Evolutionary conservation across 106 monocot species (phyloP), one percentile per base, ranked within the genome.

Genomic region (Dioscorea zingiberensis): DNA sequence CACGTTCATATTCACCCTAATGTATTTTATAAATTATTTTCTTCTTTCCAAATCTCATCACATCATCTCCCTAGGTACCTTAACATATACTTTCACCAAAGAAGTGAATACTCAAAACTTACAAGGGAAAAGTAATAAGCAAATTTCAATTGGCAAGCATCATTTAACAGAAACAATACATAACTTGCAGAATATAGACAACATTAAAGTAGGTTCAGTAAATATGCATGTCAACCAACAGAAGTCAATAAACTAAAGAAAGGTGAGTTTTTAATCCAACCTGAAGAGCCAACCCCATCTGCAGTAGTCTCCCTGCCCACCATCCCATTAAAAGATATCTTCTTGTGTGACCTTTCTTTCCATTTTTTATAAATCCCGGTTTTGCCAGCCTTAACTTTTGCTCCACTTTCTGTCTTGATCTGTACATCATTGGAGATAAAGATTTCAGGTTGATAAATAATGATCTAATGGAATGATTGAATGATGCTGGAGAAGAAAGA

Each of bases 361-460:
- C 98, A 98, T 70, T 77, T 98, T 55, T 98, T 87, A 64, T 98
- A 98, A 55, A 98, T 77, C 32, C 98, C 93, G 27, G 84, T 84
- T 70, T 82, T 89, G 21, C 54, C 64, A 46, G 78, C 70, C 64
- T 76, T 86, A 8, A 84, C 74, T 83, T 82, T 93, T 66, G 86
- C 72, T 26, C 98, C 98, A 55, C 98, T 76, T 54, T 98, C 98
- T 10, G 83, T 98, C 75, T 93, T 98, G 48, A 98, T 69, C 98
- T 98, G 55, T 59, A 18, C 21, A 65, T 57, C 47, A 59, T 28
- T n/a, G n/a, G n/a, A 71, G 21, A 48, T n/a, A 21, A 44, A 44
- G 21, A 38, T 38, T 30, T 30, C 7, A 44, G 12, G 4, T 13
- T 8, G 14, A 51, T n/a, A n/a, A n/a, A n/a, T n/a, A n/a, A n/a